Evolutionary conservation across 768 basidiomycete genomes (phyloP), one percentile per base, ranked within the genome.

Genomic region (Lentinula guzmanii): DNA sequence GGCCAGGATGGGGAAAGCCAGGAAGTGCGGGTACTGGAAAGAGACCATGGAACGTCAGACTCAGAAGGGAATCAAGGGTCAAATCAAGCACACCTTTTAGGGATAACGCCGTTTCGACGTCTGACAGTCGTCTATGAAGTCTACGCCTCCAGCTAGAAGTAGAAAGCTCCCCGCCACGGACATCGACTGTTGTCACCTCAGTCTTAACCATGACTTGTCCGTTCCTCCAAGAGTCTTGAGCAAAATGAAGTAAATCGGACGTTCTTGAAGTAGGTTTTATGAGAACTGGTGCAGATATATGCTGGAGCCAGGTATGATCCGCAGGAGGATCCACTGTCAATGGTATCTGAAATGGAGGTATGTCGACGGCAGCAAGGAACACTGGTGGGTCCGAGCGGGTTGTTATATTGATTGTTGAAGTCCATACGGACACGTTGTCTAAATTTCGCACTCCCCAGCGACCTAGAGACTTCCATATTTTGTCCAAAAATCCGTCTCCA

Each of bases 401-500:
- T 28, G 76, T 71, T 2, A 91, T 68, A 34, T 75, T 68, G 62
- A 89, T 76, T 2, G 77, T 79, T 51, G 77, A 79, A 58, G 87
- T 71, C 58, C 79, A 73, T 45, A 88, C 77, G 4, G 89, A 79
- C 11, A 89, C 81, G 13, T 72, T 76, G 63, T 83, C 81, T 57
- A 93, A 65, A 11, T 69, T 72, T 37, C 76, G 76, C 34, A 92
- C 79, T 5, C 87, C 83, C 81, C 88, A 86, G 37, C 87, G 78
- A 2, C 89, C 90, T 16, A 91, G 61, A 1, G 80, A 75, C 71
- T 87, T 91, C 86, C 86, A 88, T 34, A 84, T 61, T 50, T 71
- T 72, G n/a, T 68, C 63, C 51, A 85, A 62, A 5, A 83, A 42
- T 34, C 75, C 75, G 60, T 89, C 76, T 7, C 77, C 73, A 8